Evolutionary conservation across 2,329 filamentous ascomycete species (phyloP).

Genomic region (Phialophora expanda): DNA sequence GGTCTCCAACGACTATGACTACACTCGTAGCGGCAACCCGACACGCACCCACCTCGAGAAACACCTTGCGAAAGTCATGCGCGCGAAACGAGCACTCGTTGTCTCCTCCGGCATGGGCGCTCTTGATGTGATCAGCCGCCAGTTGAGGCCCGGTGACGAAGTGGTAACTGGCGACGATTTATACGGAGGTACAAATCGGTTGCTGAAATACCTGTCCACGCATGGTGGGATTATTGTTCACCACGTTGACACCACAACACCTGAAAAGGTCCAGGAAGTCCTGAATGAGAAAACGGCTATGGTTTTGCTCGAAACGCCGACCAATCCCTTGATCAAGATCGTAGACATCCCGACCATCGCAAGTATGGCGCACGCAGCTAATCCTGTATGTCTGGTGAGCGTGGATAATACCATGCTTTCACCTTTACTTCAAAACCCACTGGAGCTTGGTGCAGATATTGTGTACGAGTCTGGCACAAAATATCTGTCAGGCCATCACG

Average conservation of each 20-base stretch:
- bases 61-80: constrained; percentile 99
- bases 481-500: constrained; percentile 96
- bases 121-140: constrained; percentile 90
- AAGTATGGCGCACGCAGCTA: constrained; percentile 74
- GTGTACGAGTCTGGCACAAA: constrained; percentile 98
- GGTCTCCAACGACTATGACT: constrained; percentile 88
- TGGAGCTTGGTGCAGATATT: constrained; percentile 92
- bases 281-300: constrained; percentile 85
- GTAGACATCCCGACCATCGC: constrained; percentile 87
- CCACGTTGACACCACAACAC: constrained; percentile 90
- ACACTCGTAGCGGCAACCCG: constrained; percentile 96
- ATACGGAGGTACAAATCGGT: constrained; percentile 91
- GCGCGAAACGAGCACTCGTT: constrained; percentile 84
- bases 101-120: constrained; percentile 98
- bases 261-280: constrained; percentile 70
- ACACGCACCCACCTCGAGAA: constrained; percentile 95
- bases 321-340: constrained; percentile 97
- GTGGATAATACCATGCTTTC: constrained; percentile 99
- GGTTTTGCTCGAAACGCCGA: constrained; percentile 94
- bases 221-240: constrained; percentile 92
- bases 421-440: constrained; percentile 88
- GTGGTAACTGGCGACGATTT: constrained; percentile 96
- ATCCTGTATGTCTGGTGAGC: constrained; percentile 78
- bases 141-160: constrained; percentile 90
- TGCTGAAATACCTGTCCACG: constrained; percentile 87